phyloP scores from a whole-genome alignment of 352 stramenopile genomes.

The Phytopythium aichiense region DNA sequence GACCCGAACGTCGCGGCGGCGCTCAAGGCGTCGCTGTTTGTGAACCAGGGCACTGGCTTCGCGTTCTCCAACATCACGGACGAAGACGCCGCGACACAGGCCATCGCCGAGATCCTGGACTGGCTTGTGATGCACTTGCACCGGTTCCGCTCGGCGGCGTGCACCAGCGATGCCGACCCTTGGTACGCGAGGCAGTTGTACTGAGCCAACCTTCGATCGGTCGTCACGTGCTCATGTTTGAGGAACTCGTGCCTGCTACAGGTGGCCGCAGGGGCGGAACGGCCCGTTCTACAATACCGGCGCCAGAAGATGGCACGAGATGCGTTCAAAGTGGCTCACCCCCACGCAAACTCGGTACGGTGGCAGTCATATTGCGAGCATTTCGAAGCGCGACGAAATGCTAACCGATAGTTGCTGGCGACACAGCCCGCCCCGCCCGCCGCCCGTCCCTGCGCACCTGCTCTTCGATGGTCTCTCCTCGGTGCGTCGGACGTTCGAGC shows the following conservation, averaged over 20 bases:
- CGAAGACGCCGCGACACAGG: slow-evolving; percentile 85
- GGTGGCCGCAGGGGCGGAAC: slow-evolving; percentile 85
- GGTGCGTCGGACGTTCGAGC: slow-evolving; percentile 82
- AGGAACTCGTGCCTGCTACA: slow-evolving; percentile 4
- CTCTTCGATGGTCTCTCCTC: slow-evolving; percentile 83
- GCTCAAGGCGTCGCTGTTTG: slow-evolving; percentile 50
- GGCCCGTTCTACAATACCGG: slow-evolving; percentile 85
- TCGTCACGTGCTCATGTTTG: not conserved
- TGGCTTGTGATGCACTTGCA: slow-evolving; percentile 83
- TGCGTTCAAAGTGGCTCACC: slow-evolving; percentile 63
- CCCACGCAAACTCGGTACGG: slow-evolving; percentile 62
- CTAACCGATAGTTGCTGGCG: slow-evolving; percentile 7
- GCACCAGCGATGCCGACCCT: slow-evolving; percentile 75
- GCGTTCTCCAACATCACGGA: slow-evolving; percentile 88
- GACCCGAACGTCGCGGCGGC: slow-evolving; percentile 12
- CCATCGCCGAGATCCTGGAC: slow-evolving; percentile 81
- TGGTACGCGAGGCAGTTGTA: slow-evolving; percentile 29
- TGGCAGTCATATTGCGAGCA: not conserved
- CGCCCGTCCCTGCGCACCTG: slow-evolving; percentile 65
- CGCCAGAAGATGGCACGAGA: slow-evolving; percentile 72
- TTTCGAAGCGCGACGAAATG: not conserved
- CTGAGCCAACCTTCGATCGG: not conserved
- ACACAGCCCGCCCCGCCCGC: slow-evolving; percentile 54
- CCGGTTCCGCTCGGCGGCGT: slow-evolving; percentile 67
- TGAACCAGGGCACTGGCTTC: slow-evolving; percentile 76